Base-by-base conservation (phyloP, 176 grass and related monocot genomes). In the Oryza brachyantha region DNA sequence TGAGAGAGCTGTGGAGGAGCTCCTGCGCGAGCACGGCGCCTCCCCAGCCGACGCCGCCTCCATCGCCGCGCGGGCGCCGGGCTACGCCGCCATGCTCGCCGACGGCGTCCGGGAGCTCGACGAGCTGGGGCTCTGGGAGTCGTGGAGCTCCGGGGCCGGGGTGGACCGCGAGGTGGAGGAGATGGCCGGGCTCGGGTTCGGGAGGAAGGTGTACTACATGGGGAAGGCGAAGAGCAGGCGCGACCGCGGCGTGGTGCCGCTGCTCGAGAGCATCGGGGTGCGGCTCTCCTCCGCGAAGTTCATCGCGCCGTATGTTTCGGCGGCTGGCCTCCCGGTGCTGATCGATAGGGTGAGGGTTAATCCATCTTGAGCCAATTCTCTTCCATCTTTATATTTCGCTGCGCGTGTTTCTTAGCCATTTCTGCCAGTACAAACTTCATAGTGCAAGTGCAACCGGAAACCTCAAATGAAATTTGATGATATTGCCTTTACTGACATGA, bases 191-290 rank as follows among this genome's bases (percentile, higher is more conserved):
- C 76, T 92, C n/a, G 85, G 84, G 41, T 97, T 97, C 69, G 69
- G 77, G 73, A 88, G 83, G 77, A 97, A 94, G 80, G 89, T 90
- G 71, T 94, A 94, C 84, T 82, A 85, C 85, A 97, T 97, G 95
- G 89, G 89, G 42, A 84, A 82, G 95, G 89, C 87, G 26, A 84
- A 82, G 85, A 92, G 91, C 80, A 88, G 78, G 70, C 89, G 89
- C 36, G 91, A 94, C 72, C 37, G 68, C 9, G 89, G 85, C 16
- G 69, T 97, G 7, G 85, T 94, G 64, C 87, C 91, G 50, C 89
- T 92, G 64, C 42, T 97, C 2, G 94, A 94, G 87, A 97, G 91
- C 79, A 29, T 92, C 17, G 91, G 91, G 43, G 81, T 97, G 10
- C 89, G 86, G 21, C 81, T 97, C 39, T 97, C 94, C 4, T 94